A percentile compares a stretch with the other conserved stretches of the same genome.
These are phyloP conservation scores for Aspergillus viridinutans DNA, from an alignment of 2,329 filamentous ascomycete species.

Conservation along the genomic window DNA sequence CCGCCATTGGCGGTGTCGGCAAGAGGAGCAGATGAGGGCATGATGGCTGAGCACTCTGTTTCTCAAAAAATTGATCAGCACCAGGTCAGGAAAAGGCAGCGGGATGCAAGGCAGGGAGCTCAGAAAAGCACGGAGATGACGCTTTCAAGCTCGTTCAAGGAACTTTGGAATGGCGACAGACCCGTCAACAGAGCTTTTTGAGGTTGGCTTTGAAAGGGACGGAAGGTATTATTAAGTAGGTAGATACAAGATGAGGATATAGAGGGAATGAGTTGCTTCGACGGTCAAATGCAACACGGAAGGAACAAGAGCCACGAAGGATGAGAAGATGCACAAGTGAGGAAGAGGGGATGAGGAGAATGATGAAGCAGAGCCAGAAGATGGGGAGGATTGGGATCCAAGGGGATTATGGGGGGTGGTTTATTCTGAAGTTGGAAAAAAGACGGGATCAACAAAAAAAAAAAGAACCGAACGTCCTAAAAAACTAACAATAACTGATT, in stretches of 20 bases:
- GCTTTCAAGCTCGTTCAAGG: neutral
- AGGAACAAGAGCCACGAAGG: constrained; percentile 15
- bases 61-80: neutral
- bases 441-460: constrained; percentile 7
- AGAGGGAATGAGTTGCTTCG: constrained; percentile 9
- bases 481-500: neutral
- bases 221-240: constrained; percentile 12
- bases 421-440: constrained; percentile 10
- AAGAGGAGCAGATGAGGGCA: constrained; percentile 52
- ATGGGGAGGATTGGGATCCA: constrained; percentile 12
- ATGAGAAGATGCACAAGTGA: constrained; percentile 14
- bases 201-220: constrained; percentile 6
- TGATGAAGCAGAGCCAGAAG: constrained; percentile 13
- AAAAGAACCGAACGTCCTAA: neutral
- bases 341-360: constrained; percentile 23
- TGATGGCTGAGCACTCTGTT: constrained; percentile 39
- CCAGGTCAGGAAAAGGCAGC: neutral
- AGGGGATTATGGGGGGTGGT: constrained; percentile 9
- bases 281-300: constrained; percentile 4
- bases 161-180: constrained; percentile 1
- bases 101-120: neutral
- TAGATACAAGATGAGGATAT: constrained; percentile 10
- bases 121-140: neutral
- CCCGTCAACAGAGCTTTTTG: constrained; percentile 19
- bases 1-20: constrained; percentile 48